Evolutionary conservation across 2,329 filamentous ascomycete species (phyloP).

Genomic region (Hypoxylon sp.): DNA sequence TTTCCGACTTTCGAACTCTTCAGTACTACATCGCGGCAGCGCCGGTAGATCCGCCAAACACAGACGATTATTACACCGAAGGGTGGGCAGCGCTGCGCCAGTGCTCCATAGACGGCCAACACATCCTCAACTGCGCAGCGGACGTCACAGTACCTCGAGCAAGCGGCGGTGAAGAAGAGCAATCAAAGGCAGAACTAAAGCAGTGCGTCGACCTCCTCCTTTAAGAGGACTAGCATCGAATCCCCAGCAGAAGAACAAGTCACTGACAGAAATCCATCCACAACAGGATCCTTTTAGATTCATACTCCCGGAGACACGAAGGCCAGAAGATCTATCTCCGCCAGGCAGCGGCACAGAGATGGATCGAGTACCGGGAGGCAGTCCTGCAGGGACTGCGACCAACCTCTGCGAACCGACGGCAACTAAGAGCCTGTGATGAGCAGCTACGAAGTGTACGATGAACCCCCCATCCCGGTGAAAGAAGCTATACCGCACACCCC

Average conservation of each 20-base stretch:
- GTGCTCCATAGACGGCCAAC: constrained; percentile 71
- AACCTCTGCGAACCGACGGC: constrained; percentile 59
- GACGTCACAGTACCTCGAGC: constrained; percentile 69
- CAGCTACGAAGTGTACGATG: constrained; percentile 66
- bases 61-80: constrained; percentile 71
- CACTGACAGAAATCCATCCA: constrained; percentile 29
- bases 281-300: constrained; percentile 67
- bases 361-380: constrained; percentile 66
- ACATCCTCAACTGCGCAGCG: constrained; percentile 73
- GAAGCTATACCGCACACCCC: constrained; percentile 11
- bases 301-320: constrained; percentile 71
- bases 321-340: constrained; percentile 73
- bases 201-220: constrained; percentile 61
- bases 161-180: constrained; percentile 67
- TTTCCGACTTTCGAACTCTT: constrained; percentile 70
- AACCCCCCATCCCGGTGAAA: constrained; percentile 15
- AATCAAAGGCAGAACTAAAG: constrained; percentile 70
- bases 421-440: constrained; percentile 66
- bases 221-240: not conserved
- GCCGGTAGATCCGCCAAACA: constrained; percentile 65
- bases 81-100: constrained; percentile 72
- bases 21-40: constrained; percentile 72
- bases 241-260: constrained; percentile 1
- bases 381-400: constrained; percentile 66
- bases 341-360: constrained; percentile 69